Base-by-base conservation (phyloP, 2,329 filamentous ascomycete species). In the Aureobasidium melanogenum region DNA sequence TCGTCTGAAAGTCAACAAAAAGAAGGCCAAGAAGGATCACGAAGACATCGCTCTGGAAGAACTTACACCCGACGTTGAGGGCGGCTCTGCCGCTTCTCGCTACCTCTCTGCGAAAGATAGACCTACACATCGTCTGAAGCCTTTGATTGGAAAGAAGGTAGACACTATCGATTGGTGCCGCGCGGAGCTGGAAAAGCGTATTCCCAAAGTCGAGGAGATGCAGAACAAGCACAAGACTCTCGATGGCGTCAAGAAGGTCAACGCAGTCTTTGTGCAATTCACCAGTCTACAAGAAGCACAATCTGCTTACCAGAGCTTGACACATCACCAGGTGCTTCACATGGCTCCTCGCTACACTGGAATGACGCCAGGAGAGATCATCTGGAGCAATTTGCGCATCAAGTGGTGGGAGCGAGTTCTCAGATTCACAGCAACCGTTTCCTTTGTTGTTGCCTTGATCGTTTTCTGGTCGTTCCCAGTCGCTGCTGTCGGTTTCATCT, bases 81-180 rank as follows among this genome's bases (percentile, higher is more conserved):
- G 88, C 61, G 88, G 88, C 65, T 82, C 82, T 62, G 77, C 90
- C 39, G 88, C 89, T 14, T 84, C 86, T 15, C 87, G 86, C 65
- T 96, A 88, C 86, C 77, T 96, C 41, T 80, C 85, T 17, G 77
- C 79, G 10, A 87, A 89, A 73, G 82, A 91, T 67, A 84, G 91
- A 46, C 91, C 91, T 1, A 86, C 87, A 1, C 91, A 96, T 71
- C 84, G 84, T 36, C 77, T 87, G 60, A 89, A 88, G 71, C 79
- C 81, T 7, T 79, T 89, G 50, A 82, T 92, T 66, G 89, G 91
- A 66, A 87, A 91, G 71, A 94, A 96, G 73, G 92, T 97, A 17
- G 94, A 99, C 75, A 94, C 91, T 0, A 97, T 99, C 73, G 85
- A 93, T 64, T 97, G 89, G 88, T 88, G 86, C 65, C 88, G 94